These are phyloP conservation scores for Phytophthora litchii DNA, from an alignment of 352 stramenopile genomes.

Conservation along the genomic window DNA sequence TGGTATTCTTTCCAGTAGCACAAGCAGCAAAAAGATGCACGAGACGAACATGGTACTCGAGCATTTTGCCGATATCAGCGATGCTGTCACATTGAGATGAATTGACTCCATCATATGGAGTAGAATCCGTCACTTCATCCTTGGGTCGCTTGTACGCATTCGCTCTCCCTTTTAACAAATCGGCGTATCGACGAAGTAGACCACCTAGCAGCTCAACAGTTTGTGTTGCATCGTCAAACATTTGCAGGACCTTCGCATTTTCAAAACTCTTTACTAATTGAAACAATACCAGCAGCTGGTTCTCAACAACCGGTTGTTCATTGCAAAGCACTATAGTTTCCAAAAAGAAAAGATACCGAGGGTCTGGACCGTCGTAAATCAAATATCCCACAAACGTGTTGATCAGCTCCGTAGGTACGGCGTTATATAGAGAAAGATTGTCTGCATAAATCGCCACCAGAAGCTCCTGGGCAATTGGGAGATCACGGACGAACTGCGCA, in stretches of 20 bases:
- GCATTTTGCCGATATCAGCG: slow-evolving; percentile 31
- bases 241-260: slow-evolving; percentile 51
- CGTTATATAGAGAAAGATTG: slow-evolving; percentile 59
- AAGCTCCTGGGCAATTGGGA: slow-evolving; percentile 67
- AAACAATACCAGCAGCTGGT: slow-evolving; percentile 71
- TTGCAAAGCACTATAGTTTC: slow-evolving; percentile 66
- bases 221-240: slow-evolving; percentile 51
- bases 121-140: neutral
- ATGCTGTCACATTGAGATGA: neutral
- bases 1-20: slow-evolving; percentile 62
- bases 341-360: slow-evolving; percentile 64
- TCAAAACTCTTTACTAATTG: slow-evolving; percentile 73
- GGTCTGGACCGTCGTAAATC: slow-evolving; percentile 46
- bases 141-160: slow-evolving; percentile 1
- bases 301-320: slow-evolving; percentile 63
- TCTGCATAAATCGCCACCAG: slow-evolving; percentile 56
- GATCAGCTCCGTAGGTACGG: slow-evolving; percentile 60
- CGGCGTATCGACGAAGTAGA: slow-evolving; percentile 37
- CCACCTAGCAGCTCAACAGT: slow-evolving; percentile 35
- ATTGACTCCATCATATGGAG: neutral
- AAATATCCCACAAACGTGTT: slow-evolving; percentile 57
- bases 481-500: slow-evolving; percentile 52
- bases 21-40: slow-evolving; percentile 69
- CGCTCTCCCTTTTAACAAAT: slow-evolving; percentile 6
- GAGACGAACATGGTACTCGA: slow-evolving; percentile 64